A percentile compares a stretch with the other conserved stretches of the same genome.
phyloP scores from a whole-genome alignment of 1,139 yeast species.

The Geotrichum histeridarum region DNA sequence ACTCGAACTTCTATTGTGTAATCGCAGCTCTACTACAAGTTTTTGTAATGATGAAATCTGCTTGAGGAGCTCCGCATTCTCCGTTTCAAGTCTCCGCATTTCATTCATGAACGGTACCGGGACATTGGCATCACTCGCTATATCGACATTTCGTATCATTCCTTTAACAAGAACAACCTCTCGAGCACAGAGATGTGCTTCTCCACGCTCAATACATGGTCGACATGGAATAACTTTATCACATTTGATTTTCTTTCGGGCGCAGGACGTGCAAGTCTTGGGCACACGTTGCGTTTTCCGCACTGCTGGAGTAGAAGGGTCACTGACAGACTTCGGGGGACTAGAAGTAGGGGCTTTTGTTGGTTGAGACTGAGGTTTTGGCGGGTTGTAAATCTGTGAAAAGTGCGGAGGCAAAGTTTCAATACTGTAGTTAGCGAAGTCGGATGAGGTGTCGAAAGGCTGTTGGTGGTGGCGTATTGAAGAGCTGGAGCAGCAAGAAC shows the following conservation, averaged over 20 bases:
- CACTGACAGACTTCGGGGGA: too few species aligned
- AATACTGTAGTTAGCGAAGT: too few species aligned
- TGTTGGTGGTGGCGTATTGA: too few species aligned
- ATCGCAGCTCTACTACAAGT: constrained; percentile 11
- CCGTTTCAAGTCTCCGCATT: constrained; percentile 10
- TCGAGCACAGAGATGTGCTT: constrained; percentile 23
- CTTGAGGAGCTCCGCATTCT: constrained; percentile 15
- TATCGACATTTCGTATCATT: constrained; percentile 19
- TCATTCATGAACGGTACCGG: constrained; percentile 5
- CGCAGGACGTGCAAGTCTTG: constrained; percentile 22
- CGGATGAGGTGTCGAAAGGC: too few species aligned
- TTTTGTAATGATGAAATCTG: constrained; percentile 17
- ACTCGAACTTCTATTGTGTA: not conserved
- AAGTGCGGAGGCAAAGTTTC: not conserved
- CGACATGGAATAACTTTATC: constrained; percentile 25
- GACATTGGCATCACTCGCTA: constrained; percentile 6
- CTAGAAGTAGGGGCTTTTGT: too few species aligned
- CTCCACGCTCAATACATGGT: constrained; percentile 23
- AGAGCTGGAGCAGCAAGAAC: too few species aligned
- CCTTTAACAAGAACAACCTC: constrained; percentile 27
- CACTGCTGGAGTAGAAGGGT: not conserved
- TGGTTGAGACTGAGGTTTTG: too few species aligned
- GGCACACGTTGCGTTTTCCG: constrained; percentile 23
- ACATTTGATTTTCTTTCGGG: constrained; percentile 24
- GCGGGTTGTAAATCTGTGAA: not conserved